These are phyloP conservation scores for Blastocystis sp. DNA, from an alignment of 352 stramenopile species.

Conservation along the genomic window DNA sequence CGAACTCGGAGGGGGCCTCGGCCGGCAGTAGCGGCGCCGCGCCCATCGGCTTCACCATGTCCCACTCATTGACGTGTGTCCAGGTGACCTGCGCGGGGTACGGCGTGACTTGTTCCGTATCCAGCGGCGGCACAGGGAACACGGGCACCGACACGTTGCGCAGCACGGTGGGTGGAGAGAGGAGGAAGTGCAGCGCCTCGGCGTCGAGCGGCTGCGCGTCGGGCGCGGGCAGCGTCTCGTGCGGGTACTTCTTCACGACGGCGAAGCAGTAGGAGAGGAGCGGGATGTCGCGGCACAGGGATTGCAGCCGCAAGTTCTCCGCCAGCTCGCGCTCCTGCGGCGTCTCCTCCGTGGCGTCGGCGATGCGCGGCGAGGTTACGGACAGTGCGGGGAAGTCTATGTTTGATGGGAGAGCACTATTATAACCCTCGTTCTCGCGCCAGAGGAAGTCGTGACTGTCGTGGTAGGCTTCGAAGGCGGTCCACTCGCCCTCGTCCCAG, in stretches of 20 bases:
- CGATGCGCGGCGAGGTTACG: background rate
- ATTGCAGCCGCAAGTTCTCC: background rate
- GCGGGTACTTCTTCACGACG: background rate
- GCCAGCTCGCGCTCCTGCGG: background rate
- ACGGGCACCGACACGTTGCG: conserved; percentile 6
- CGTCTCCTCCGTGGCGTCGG: background rate
- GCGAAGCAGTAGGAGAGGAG: conserved; percentile 34
- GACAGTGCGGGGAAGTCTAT: background rate
- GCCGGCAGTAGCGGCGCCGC: background rate
- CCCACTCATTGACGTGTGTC: background rate
- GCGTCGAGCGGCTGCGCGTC: background rate
- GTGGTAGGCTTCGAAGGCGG: background rate
- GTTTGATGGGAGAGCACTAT: background rate
- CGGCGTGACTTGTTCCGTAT: background rate
- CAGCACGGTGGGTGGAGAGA: conserved; percentile 8
- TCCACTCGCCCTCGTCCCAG: conserved; percentile 13
- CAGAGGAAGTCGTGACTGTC: conserved; percentile 46
- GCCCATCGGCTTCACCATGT: conserved; percentile 11
- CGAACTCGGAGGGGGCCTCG: background rate
- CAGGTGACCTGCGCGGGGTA: background rate
- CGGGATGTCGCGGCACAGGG: background rate
- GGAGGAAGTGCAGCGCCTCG: background rate
- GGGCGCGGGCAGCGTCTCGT: background rate
- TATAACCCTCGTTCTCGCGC: conserved; percentile 8
- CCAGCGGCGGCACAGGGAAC: conserved; percentile 1